These are phyloP conservation scores for Serpula lacrymans DNA, from an alignment of 768 basidiomycete species.

Conservation along the genomic window DNA sequence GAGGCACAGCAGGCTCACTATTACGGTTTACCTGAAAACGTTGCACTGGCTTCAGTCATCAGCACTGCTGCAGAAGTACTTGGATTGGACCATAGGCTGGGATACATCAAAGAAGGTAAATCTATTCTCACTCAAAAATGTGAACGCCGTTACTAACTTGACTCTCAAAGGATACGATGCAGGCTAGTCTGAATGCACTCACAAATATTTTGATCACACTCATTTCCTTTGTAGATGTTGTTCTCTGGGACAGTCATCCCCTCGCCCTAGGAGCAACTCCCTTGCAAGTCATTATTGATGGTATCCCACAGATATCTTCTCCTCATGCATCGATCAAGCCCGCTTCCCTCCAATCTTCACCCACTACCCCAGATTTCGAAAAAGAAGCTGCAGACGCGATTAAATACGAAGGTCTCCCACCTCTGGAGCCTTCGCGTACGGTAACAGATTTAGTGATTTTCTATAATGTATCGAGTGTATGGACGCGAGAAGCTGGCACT, in stretches of 20 bases:
- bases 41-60: slow-evolving; percentile 63
- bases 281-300: slow-evolving; percentile 74
- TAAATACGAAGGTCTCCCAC: slow-evolving; percentile 63
- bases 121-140: neutral
- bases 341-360: slow-evolving; percentile 19
- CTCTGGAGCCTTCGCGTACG: slow-evolving; percentile 43
- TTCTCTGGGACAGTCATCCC: slow-evolving; percentile 71
- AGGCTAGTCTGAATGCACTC: slow-evolving; percentile 31
- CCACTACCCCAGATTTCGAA: slow-evolving; percentile 57
- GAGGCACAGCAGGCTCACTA: slow-evolving; percentile 72
- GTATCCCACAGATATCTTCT: slow-evolving; percentile 61
- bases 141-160: neutral
- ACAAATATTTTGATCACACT: neutral
- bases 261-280: slow-evolving; percentile 71
- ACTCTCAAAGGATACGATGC: slow-evolving; percentile 63
- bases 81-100: slow-evolving; percentile 68
- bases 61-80: slow-evolving; percentile 59
- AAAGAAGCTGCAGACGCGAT: slow-evolving; percentile 52
- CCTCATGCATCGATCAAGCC: slow-evolving; percentile 28
- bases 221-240: slow-evolving; percentile 40
- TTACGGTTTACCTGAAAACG: slow-evolving; percentile 52
- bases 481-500: slow-evolving; percentile 29
- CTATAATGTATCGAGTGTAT: slow-evolving; percentile 58
- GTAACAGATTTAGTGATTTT: slow-evolving; percentile 49
- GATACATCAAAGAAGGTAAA: slow-evolving; percentile 57